These are phyloP conservation scores for Colletotrichum tamarilloi DNA, from an alignment of 2,329 filamentous ascomycete genomes.

Conservation along the genomic window DNA sequence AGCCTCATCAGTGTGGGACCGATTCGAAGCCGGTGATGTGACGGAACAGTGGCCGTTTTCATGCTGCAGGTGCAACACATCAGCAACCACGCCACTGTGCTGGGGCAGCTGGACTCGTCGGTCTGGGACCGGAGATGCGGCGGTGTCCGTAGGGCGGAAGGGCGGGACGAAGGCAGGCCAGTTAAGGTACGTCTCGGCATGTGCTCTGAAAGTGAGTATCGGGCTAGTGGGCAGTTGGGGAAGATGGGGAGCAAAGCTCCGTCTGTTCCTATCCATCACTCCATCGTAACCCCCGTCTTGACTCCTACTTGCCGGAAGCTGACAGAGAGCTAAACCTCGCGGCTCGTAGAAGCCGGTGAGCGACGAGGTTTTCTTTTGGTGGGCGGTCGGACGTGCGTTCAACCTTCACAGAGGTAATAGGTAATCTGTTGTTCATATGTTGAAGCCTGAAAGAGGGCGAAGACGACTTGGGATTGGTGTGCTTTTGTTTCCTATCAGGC, in stretches of 20 bases:
- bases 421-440: neutral
- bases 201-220: slow-evolving; percentile 4
- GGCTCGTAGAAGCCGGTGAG: slow-evolving; percentile 19
- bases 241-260: slow-evolving; percentile 9
- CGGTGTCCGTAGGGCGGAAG: neutral
- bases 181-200: slow-evolving; percentile 21
- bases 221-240: neutral
- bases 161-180: neutral
- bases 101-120: slow-evolving; percentile 6
- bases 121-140: slow-evolving; percentile 22
- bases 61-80: slow-evolving; percentile 23
- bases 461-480: slow-evolving; percentile 18
- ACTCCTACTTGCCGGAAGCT: slow-evolving; percentile 14
- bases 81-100: slow-evolving; percentile 22
- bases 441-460: slow-evolving; percentile 28
- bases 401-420: neutral
- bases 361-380: slow-evolving; percentile 8
- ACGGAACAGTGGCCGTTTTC: slow-evolving; percentile 32
- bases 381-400: neutral
- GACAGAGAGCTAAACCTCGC: slow-evolving; percentile 14
- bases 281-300: slow-evolving; percentile 14
- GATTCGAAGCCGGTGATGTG: slow-evolving; percentile 23
- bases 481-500: slow-evolving; percentile 4
- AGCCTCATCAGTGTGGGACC: slow-evolving; percentile 11
- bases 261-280: slow-evolving; percentile 18